Evolutionary conservation across 148 eudicot genomes (phyloP), one percentile per base, ranked within the genome.

Genomic region (Simmondsia chinensis): DNA sequence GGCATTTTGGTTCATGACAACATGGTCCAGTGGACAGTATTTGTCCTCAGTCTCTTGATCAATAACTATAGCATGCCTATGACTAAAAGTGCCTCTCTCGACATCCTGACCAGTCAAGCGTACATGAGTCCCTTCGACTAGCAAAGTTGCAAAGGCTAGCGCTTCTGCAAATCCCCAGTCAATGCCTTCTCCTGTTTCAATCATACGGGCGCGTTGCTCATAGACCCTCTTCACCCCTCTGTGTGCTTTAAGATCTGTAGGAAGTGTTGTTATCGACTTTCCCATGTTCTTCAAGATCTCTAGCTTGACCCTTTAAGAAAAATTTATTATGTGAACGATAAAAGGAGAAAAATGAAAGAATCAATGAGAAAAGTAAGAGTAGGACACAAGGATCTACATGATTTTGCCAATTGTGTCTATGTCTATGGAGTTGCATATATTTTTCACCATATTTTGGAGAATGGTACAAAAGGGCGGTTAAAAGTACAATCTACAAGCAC

Each of bases 31-130:
- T 21, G 86, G 94, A 56, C 94, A 82, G 45, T 82, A 79, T 19
- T 23, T 30, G 34, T 66, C 75, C 33, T 83, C 94, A 22, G 80
- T 78, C 57, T 78, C 82, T 56, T 82, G 94, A 43, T 82, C 94
- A 52, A 78, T 86, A 38, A 82, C 29, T 16, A 82, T 73, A 47
- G 94, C 28, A 66, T 82, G 94, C 43, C 94, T 58, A 60, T 82
- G 94, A 71, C 94, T 79, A 41, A 82, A 82, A 12, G 94, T 82
- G 45, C 94, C 94, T 56, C 94, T 39, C 94, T 82, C n/a, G n/a
- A n/a, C n/a, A n/a, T n/a, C n/a, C n/a, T n/a, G n/a, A n/a, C n/a
- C n/a, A n/a, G n/a, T n/a, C 56, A 82, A 62, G 36, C 94, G 66
- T 20, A 82, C 94, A 61, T 82, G 94, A 64, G 78, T 82, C 37